Percentiles rank a stretch among this genome's conserved stretches.
phyloP scores from a whole-genome alignment of 2,329 filamentous ascomycete species.

The Calonectria pteridis region DNA sequence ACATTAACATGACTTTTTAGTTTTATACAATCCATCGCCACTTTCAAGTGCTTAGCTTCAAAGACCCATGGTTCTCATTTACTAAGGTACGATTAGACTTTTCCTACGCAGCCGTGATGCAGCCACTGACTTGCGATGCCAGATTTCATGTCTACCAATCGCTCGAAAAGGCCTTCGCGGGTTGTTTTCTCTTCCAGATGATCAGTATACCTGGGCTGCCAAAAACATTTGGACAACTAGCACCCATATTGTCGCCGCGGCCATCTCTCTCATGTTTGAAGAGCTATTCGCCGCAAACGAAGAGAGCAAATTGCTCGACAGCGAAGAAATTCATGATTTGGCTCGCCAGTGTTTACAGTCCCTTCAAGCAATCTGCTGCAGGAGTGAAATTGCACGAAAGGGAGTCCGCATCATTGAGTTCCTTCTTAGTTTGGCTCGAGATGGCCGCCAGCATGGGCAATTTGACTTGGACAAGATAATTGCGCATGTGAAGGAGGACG shows the following conservation, averaged over 20 bases:
- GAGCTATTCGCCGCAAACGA: neutral
- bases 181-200: neutral
- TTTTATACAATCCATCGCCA: slow-evolving; percentile 17
- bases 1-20: neutral
- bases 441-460: neutral
- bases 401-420: neutral
- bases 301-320: neutral
- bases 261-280: neutral
- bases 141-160: neutral
- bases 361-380: neutral
- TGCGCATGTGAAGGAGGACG: neutral
- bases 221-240: neutral
- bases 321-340: neutral
- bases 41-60: slow-evolving; percentile 24
- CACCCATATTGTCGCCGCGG: neutral
- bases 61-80: slow-evolving; percentile 11
- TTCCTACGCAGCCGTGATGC: rapidly evolving
- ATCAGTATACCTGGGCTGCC: neutral
- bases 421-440: neutral
- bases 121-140: neutral
- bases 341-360: neutral
- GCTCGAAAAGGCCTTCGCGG: neutral
- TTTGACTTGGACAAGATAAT: neutral
- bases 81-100: neutral
- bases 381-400: neutral